Evolutionary conservation across 164 flowering plant species (phyloP), one percentile per base, ranked within the genome.

Genomic region (Brasenia schreberi): DNA sequence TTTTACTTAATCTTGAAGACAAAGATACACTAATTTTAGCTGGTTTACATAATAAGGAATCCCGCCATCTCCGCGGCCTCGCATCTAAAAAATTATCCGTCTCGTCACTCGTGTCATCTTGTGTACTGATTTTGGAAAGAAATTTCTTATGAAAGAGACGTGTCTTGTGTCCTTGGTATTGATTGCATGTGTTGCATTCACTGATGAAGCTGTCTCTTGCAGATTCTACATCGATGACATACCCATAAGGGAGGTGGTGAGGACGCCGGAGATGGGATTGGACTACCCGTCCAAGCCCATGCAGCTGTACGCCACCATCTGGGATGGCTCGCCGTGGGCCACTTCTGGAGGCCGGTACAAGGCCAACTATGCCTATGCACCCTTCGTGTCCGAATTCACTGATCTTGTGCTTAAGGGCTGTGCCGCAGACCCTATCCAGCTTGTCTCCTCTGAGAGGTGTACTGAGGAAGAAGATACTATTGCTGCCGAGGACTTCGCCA

Each of bases 301-400:
- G 98, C 66, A 88, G 0, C 61, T 93, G 2, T 93, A 93, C 71
- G 94, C 98, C 43, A 93, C 98, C 39, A 93, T 93, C 11, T 93
- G 98, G 98, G 97, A 93, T 18, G 98, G 92, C 0, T 91, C 97
- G 4, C 71, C 70, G 19, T 93, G 98, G 98, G 98, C 98, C 9
- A 90, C 98, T 0, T 62, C 76, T 4, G 98, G 98, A 0, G 98
- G 98, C 64, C 81, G 78, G 44, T 79, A 80, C 74, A 87, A 84
- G 61, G 92, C 83, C 23, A 67, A 88, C 68, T 93, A 93, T 75
- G 82, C 78, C 27, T 87, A 81, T 62, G 79, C 87, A 0, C 98
- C 98, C 7, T 93, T 93, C 58, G 79, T 81, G 0, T 69, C 96
- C n/a, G 88, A 85, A 39, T 87, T 81, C 73, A 74, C 70, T 6